Base-by-base conservation (phyloP, 2,329 filamentous ascomycete species). In the Zasmidium cellare region DNA sequence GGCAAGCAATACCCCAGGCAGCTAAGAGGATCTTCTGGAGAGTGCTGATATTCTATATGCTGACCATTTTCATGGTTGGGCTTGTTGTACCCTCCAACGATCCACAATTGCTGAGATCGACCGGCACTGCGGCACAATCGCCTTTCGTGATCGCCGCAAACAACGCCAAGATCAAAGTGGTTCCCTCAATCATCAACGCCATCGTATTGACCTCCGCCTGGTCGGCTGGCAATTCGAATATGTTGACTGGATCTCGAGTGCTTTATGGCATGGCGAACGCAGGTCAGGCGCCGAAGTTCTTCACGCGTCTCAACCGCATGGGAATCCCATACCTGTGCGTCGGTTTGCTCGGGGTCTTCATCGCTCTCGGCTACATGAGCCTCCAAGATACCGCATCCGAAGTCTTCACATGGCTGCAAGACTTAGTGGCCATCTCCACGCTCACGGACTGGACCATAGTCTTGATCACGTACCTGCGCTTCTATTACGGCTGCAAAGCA, bases 151-250 rank as follows among this genome's bases (percentile, higher is more conserved):
- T 89, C 62, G 82, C 83, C 18, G 84, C 85, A 61, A 73, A 80
- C 58, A 78, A 84, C 62, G 84, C 85, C n/a, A 82, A 84, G 47
- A 83, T 89, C 53, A 69, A 71, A 1, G 81, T 80, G 2, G 79
- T 89, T 18, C 84, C 85, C 28, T 81, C 79, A 28, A 81, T 89
- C 61, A 86, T 90, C 77, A 89, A 89, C 70, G 84, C 81, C 14
- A 80, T 88, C 51, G 85, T 88, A 63, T 77, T 86, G 24, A 79
- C 86, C 22, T 81, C 83, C 9, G 84, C 86, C 28, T 74, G 86
- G 56, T 82, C 78, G 46, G 82, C 86, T 45, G 84, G 81, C 65
- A 84, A 85, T 64, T 84, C 82, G 1, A 60, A 58, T 35, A 59
- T 65, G 59, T 55, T 65, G 12, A 55, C 63, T 2, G 61, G 59